Conservation (phyloP, 169 alveolate genomes). For the Plasmodium malariae region DNA sequence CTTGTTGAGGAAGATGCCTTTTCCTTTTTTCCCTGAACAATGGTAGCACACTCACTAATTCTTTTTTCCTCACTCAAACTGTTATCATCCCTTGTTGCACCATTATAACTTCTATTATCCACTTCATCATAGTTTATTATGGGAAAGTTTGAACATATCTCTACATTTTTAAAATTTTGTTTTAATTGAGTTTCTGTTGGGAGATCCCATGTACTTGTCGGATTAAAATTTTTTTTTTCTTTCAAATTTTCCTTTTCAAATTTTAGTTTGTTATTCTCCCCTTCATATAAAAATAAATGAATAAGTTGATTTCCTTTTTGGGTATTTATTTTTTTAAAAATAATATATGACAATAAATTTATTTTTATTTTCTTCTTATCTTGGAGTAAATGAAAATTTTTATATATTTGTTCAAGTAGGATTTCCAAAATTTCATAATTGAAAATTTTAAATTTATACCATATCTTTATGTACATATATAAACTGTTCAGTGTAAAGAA, state of each 20-base stretch:
- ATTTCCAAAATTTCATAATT: conserved; percentile 17
- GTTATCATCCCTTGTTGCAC: too few species aligned
- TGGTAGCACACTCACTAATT: neutral
- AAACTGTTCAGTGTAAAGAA: conserved; percentile 24
- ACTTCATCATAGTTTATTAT: neutral
- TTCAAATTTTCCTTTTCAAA: neutral
- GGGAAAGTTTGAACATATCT: too few species aligned
- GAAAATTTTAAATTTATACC: conserved; percentile 18
- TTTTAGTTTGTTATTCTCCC: neutral
- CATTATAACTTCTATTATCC: too few species aligned
- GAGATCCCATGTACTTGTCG: neutral
- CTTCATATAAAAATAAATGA: conserved; percentile 16
- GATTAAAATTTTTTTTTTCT: neutral
- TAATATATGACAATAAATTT: conserved; percentile 17
- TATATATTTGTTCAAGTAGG: conserved; percentile 21
- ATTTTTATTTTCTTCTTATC: conserved; percentile 35
- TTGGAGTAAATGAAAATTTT: conserved; percentile 19
- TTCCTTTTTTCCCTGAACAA: neutral
- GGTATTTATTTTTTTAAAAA: conserved; percentile 30
- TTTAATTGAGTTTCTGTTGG: conserved; percentile 20
- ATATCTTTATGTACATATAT: conserved; percentile 29
- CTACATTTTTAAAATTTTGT: conserved; percentile 6
- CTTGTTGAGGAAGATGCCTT: neutral
- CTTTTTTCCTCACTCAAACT: too few species aligned
- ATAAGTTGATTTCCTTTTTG: conserved; percentile 5